Evolutionary conservation across 441 rosid species (phyloP).

Genomic region (Croton laevigatus): DNA sequence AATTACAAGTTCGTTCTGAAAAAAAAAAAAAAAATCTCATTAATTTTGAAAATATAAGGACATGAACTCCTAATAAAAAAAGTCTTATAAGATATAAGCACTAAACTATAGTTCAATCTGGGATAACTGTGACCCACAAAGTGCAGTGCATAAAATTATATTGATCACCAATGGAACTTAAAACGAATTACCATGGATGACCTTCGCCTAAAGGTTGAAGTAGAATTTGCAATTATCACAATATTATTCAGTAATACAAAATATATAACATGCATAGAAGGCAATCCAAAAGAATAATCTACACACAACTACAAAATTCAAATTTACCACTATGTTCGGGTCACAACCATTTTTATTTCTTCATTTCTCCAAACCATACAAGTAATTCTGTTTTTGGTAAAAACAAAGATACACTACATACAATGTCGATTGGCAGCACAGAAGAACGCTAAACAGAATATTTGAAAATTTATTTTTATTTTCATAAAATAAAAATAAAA

Average conservation of each 20-base stretch:
- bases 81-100: no score
- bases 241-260: not conserved
- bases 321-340: not conserved
- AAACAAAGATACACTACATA: no score
- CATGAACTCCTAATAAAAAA: no score
- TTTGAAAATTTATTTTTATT: no score
- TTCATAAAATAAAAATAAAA: no score
- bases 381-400: not conserved
- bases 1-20: no score
- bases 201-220: not conserved
- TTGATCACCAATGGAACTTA: not conserved
- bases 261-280: not conserved
- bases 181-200: not conserved
- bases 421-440: no score
- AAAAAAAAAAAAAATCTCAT: no score
- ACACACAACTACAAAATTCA: not conserved
- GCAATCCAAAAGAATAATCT: not conserved
- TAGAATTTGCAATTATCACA: not conserved
- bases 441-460: no score
- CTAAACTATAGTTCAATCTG: no score
- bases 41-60: no score
- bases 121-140: not conserved
- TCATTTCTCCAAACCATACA: not conserved
- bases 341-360: not conserved
- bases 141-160: not conserved